Evolutionary conservation across 768 basidiomycete genomes (phyloP), one percentile per base, ranked within the genome.

Genomic region (Lactarius pseudohatsudake): DNA sequence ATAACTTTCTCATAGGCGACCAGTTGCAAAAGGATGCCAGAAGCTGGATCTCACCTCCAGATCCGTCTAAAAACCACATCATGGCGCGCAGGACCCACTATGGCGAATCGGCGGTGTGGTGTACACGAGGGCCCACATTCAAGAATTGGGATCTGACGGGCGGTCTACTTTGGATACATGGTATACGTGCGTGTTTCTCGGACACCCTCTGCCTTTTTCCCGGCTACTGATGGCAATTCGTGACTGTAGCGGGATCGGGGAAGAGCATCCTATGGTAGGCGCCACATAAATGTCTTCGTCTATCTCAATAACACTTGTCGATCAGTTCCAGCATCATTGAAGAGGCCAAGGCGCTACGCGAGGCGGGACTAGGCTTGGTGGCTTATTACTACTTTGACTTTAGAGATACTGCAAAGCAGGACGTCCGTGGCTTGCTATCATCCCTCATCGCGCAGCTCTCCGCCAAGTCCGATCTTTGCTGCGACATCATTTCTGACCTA

Each of bases 21-120:
- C 55, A 47, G 13, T 32, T 56, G 9, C 62, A 64, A 30, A 32
- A 45, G 54, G 22, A 47, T 3, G 28, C 57, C 15, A 18, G 41
- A 43, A n/a, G 15, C 10, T 64, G 62, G 62, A 40, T 64, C 11
- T 64, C 56, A 10, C 62, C 62, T 22, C 62, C 62, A 0, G 62
- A 64, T n/a, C 54, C 56, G 18, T 64, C 62, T 15, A 64, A 9
- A 28, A 64, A 64, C 6, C 62, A 64, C 15, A n/a, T 57, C 13
- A 9, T 57, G 16, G 22, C 45, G 9, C 32, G 30, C 28, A 34
- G 28, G 13, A 26, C 13, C 32, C 62, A 50, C 9, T 26, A n/a
- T 34, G 1, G 30, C 18, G 30, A 40, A 22, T 57, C 56, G 6
- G 40, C 55, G 1, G 9, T 18, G 1, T 64, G 62, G 62, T 57